Base-by-base conservation (phyloP, 1,139 yeast genomes). In the Eremothecium cymbalariae region DNA sequence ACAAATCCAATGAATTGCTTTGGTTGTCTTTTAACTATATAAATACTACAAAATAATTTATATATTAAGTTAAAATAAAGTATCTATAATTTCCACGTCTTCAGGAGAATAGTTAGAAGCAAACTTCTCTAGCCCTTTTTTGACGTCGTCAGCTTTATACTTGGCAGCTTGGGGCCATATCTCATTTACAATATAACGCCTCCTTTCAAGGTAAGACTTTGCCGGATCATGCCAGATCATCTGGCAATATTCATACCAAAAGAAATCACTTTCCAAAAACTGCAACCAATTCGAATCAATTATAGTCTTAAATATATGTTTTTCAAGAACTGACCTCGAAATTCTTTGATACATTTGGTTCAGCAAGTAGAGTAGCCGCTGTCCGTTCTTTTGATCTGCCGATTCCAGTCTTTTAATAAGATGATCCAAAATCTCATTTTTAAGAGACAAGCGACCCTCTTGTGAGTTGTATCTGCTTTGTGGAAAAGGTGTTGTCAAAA, bases 51-150 rank as follows among this genome's bases (percentile, higher is more conserved):
- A 26, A 22, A 18, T 19, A 13, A 18, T 2, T 8, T 9, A 7
- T 11, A 4, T 4, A 11, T 18, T 8, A 6, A 20, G 37, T 34
- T 30, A 41, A 47, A 3, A 40, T 8, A 25, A 15, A 43, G 11
- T 44, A 18, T 43, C 40, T 17, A 46, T 31, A 13, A 25, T 24
- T 12, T 50, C 54, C 3, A 48, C 32, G 31, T 55, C 59, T 31
- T 55, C 59, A 5, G 56, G 55, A 6, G 52, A 28, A 38, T 53
- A 55, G 3, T 42, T 33, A n/a, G 42, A 40, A 27, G 51, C 44
- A 28, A 55, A 55, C 7, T 25, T 17, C 9, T 37, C 35, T 4
- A 39, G 21, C 9, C 48, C 33, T 14, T 31, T n/a, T 18, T 34
- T 33, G n/a, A 32, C 28, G 7, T 33, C 34, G 13, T 32, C 28